A percentile compares a stretch with the other conserved stretches of the same genome.
Conservation (phyloP, 2,329 filamentous ascomycete species). For the Ascochyta viciae-villosae region DNA sequence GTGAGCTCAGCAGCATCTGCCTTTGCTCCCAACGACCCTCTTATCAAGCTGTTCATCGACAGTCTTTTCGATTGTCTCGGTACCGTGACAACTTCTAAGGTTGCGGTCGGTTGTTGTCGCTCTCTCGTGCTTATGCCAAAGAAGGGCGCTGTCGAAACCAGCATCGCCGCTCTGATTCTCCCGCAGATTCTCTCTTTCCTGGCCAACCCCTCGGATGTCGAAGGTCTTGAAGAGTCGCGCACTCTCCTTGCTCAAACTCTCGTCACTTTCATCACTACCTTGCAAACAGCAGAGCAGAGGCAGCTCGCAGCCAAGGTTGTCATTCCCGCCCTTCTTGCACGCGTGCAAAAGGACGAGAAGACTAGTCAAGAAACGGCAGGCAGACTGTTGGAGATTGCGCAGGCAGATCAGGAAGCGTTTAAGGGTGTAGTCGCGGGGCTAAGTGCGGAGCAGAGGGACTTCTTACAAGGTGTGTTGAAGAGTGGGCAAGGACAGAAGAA, state of each 20-base stretch:
- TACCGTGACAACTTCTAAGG: conserved; percentile 83
- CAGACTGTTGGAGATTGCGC: conserved; percentile 81
- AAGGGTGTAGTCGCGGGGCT: conserved; percentile 75
- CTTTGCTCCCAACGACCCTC: conserved; percentile 75
- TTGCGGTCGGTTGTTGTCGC: conserved; percentile 87
- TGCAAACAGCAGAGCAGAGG: conserved; percentile 37
- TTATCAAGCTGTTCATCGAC: conserved; percentile 76
- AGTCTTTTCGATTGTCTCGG: conserved; percentile 85
- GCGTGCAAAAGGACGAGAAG: conserved; percentile 70
- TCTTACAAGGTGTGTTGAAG: conserved; percentile 83
- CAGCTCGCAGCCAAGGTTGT: conserved; percentile 75
- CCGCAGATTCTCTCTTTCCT: conserved; percentile 80
- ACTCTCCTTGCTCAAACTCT: conserved; percentile 76
- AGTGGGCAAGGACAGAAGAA: conserved; percentile 57
- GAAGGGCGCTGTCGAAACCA: conserved; percentile 54
- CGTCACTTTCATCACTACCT: conserved; percentile 69
- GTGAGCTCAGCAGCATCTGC: conserved; percentile 80
- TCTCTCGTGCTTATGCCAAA: conserved; percentile 75
- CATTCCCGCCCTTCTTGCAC: conserved; percentile 76
- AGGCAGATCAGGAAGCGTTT: conserved; percentile 75
- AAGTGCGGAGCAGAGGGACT: conserved; percentile 71
- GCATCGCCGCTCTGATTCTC: conserved; percentile 76
- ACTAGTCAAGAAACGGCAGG: conserved; percentile 72
- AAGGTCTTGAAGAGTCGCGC: conserved; percentile 81
- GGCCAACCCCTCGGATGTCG: conserved; percentile 65